Evolutionary conservation across 331 rosid genomes (phyloP).

Genomic region (Rhamnella rubrinervis): DNA sequence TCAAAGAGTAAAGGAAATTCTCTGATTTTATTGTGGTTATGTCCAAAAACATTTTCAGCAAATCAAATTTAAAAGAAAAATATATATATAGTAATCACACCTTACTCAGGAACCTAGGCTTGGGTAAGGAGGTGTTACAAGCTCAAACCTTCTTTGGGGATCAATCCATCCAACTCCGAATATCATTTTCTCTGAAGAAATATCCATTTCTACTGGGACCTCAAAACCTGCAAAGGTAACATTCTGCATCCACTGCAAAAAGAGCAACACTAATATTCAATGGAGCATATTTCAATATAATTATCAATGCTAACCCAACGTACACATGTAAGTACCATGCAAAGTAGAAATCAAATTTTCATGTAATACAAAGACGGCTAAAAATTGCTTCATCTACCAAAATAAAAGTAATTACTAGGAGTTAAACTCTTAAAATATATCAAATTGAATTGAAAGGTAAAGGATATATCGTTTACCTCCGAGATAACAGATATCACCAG

Average conservation of each 20-base stretch:
- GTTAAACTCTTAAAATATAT: neutral
- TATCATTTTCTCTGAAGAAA: slow-evolving; percentile 85
- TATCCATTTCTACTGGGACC: slow-evolving; percentile 83
- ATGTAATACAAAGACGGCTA: neutral
- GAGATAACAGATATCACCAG: slow-evolving; percentile 83
- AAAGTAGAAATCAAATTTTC: neutral
- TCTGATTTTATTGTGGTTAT: too few species aligned
- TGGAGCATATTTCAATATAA: neutral
- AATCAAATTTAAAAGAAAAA: too few species aligned
- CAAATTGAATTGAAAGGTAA: too few species aligned
- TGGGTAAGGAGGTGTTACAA: too few species aligned
- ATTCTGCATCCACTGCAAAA: slow-evolving; percentile 77
- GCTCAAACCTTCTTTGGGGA: too few species aligned
- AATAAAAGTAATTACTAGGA: too few species aligned
- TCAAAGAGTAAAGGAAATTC: too few species aligned
- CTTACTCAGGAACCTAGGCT: too few species aligned
- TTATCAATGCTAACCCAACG: neutral
- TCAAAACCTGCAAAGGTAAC: slow-evolving; percentile 94
- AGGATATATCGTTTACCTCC: slow-evolving; percentile 52
- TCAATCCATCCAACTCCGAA: slow-evolving; percentile 75
- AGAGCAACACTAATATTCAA: neutral
- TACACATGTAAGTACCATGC: neutral
- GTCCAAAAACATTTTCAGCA: too few species aligned
- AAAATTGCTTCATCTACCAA: too few species aligned
- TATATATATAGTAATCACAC: too few species aligned